phyloP scores from a whole-genome alignment of 495 filamentous ascomycete genomes.

The Friedmanniomyces endolithicus region DNA sequence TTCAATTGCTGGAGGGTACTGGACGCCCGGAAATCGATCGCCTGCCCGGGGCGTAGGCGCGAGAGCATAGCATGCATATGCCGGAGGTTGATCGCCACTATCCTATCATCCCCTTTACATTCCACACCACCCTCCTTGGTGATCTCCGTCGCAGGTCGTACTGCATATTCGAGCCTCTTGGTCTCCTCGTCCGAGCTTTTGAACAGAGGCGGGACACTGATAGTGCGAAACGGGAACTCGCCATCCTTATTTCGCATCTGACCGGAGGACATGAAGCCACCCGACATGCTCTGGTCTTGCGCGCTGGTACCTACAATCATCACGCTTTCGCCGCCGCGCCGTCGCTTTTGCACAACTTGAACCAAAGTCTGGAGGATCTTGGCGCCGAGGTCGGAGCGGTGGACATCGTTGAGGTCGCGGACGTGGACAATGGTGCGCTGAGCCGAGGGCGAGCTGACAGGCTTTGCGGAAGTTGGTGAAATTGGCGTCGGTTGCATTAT shows the following conservation, averaged over 20 bases:
- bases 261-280: background rate
- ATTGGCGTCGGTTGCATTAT: background rate
- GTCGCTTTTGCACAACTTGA: conserved; percentile 54
- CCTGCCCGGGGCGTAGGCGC: conserved; percentile 16
- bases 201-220: conserved; percentile 11
- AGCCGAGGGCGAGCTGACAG: background rate
- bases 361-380: conserved; percentile 53
- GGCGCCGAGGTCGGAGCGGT: conserved; percentile 47
- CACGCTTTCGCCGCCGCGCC: conserved; percentile 55
- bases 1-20: conserved; percentile 2
- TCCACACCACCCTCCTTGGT: background rate
- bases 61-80: conserved; percentile 56
- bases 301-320: conserved; percentile 59
- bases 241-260: conserved; percentile 24
- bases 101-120: conserved; percentile 31
- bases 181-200: background rate
- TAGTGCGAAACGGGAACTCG: conserved; percentile 35
- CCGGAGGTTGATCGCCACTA: conserved; percentile 51
- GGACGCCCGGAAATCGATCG: conserved; percentile 1
- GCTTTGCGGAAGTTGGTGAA: background rate
- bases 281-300: background rate
- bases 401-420: conserved; percentile 67
- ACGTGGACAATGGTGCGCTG: conserved; percentile 55
- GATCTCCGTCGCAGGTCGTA: background rate
- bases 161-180: background rate